Conservation (phyloP, 345 rosid species). For the Hypericum androsaemum region DNA sequence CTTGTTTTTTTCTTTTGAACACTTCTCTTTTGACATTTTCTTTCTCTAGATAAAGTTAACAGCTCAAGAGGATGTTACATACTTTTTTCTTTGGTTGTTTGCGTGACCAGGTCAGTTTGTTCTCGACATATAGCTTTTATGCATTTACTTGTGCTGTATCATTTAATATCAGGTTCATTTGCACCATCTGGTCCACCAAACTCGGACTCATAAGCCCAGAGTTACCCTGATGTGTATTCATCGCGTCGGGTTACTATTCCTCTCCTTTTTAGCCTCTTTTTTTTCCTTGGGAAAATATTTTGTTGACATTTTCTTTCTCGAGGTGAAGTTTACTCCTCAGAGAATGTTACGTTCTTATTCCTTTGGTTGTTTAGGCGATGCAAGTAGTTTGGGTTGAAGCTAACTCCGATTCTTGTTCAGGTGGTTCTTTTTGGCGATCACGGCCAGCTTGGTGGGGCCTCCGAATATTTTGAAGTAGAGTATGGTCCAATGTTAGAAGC, state of each 20-base stretch:
- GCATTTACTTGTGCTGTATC: conserved; percentile 11
- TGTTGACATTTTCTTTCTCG: conserved; percentile 98
- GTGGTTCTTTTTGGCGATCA: conserved; percentile 98
- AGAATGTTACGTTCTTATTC: conserved; percentile 97
- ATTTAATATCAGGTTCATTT: no score
- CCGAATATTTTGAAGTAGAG: no score
- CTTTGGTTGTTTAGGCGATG: conserved; percentile 91
- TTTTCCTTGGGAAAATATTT: conserved; percentile 73
- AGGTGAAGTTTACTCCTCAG: no score
- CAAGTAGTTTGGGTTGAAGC: conserved; percentile 47
- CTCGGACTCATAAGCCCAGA: no score
- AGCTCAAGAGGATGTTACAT: conserved; percentile 98
- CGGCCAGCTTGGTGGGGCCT: conserved; percentile 99
- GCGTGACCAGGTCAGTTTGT: conserved; percentile 4
- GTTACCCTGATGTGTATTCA: no score
- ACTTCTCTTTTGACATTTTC: conserved; percentile 5
- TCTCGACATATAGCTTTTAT: conserved; percentile 4
- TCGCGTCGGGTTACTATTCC: no score
- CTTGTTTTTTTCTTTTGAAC: no score
- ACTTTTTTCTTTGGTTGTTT: conserved; percentile 86
- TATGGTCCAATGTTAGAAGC: no score
- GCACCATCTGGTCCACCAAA: no score
- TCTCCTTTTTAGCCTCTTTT: no score
- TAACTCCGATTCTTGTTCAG: conserved; percentile 28
- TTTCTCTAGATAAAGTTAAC: conserved; percentile 78